These are phyloP conservation scores for Tubosaeta brunneosetosa DNA, from an alignment of 768 basidiomycete species.

Conservation along the genomic window DNA sequence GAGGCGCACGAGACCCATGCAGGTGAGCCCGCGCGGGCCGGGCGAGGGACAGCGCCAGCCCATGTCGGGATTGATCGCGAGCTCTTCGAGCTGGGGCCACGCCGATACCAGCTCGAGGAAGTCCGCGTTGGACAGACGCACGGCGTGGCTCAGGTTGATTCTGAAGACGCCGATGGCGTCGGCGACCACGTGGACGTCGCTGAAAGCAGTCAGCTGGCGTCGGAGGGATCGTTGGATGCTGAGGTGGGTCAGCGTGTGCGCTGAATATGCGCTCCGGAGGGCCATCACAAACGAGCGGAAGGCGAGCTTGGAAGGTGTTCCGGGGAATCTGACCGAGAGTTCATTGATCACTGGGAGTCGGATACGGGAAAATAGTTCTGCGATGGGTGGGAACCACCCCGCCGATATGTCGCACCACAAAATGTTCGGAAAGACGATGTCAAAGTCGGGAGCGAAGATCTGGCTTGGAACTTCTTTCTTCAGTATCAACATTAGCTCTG, in stretches of 20 bases:
- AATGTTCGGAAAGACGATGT: background rate
- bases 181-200: background rate
- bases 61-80: background rate
- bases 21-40: background rate
- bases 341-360: background rate
- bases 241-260: background rate
- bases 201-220: background rate
- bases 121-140: background rate
- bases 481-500: background rate
- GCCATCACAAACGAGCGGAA: background rate
- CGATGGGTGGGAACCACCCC: background rate
- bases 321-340: background rate
- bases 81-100: constrained; percentile 1
- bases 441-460: background rate
- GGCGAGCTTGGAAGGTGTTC: background rate
- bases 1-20: constrained; percentile 2
- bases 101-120: background rate
- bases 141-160: background rate
- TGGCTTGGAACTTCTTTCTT: background rate
- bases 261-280: background rate
- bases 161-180: background rate
- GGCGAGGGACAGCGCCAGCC: background rate
- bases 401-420: background rate
- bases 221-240: background rate
- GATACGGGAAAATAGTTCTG: background rate